Evolutionary conservation across 768 basidiomycete genomes (phyloP).

Genomic region (Lactarius hatsudake): DNA sequence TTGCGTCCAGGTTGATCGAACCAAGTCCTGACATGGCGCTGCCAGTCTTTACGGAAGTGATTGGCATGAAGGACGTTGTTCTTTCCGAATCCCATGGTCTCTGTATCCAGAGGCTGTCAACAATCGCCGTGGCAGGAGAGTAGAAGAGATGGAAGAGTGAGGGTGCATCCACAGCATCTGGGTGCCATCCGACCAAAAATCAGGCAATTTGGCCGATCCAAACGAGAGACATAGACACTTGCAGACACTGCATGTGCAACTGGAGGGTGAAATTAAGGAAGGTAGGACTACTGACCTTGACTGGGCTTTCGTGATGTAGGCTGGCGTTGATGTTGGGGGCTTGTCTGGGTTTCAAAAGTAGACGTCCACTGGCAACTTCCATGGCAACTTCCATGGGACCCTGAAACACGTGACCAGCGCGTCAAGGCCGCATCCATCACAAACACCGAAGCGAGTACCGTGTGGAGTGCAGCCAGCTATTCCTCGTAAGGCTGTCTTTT

Average conservation of each 20-base stretch:
- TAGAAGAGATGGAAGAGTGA: background rate
- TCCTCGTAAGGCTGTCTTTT: background rate
- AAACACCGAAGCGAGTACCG: background rate
- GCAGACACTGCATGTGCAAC: background rate
- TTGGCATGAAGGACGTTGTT: conserved; percentile 91
- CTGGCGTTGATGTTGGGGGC: conserved; percentile 13
- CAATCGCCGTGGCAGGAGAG: conserved; percentile 15
- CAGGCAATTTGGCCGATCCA: background rate
- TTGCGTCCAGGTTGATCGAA: conserved; percentile 99
- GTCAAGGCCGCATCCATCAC: background rate
- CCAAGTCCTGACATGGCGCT: conserved; percentile 93
- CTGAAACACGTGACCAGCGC: background rate
- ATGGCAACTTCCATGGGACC: too few species aligned
- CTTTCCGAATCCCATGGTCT: conserved; percentile 71
- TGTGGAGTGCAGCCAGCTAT: background rate
- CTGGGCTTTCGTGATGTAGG: conserved; percentile 34
- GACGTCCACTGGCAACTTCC: background rate
- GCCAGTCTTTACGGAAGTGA: conserved; percentile 99
- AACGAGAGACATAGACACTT: background rate
- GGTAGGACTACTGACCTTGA: conserved; percentile 37
- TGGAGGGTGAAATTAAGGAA: background rate
- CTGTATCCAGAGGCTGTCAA: conserved; percentile 37
- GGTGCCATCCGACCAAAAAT: conserved; percentile 27
- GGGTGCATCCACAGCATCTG: conserved; percentile 13
- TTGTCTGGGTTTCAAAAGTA: conserved; percentile 20